phyloP scores from a whole-genome alignment of 1,284 basidiomycete genomes.

The Tylopilus sp. region DNA sequence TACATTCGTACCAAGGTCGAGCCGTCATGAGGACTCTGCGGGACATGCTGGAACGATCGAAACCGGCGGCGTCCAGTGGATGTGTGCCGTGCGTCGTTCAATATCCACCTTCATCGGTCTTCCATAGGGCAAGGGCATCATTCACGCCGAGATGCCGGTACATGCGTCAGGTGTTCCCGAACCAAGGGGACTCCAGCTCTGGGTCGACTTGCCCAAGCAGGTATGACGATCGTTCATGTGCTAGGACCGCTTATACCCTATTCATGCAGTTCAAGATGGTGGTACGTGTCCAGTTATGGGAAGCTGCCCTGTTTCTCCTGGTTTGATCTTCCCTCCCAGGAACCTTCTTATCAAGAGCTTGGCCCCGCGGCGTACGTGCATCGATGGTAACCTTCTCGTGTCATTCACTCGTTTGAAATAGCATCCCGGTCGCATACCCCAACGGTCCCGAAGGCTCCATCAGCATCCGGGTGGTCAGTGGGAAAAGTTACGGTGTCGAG shows the following conservation, averaged over 20 bases:
- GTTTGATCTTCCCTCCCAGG: constrained; percentile 35
- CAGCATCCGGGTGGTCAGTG: constrained; percentile 84
- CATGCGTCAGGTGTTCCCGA: constrained; percentile 65
- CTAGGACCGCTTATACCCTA: constrained; percentile 21
- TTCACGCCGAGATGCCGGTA: constrained; percentile 91
- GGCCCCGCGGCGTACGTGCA: constrained; percentile 52
- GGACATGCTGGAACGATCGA: constrained; percentile 84
- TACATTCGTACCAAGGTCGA: constrained; percentile 43
- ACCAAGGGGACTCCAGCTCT: constrained; percentile 84
- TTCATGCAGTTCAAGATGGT: constrained; percentile 75
- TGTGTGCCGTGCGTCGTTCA: constrained; percentile 71
- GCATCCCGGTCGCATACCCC: constrained; percentile 74
- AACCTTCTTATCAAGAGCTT: constrained; percentile 78
- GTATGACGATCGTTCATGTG: constrained; percentile 30
- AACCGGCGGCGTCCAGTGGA: constrained; percentile 91
- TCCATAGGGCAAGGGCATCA: constrained; percentile 52
- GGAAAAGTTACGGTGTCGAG: constrained; percentile 80
- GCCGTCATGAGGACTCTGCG: constrained; percentile 88
- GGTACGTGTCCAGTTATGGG: constrained; percentile 39
- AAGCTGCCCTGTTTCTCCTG: neutral
- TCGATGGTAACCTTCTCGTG: constrained; percentile 1
- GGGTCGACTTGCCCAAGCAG: constrained; percentile 89
- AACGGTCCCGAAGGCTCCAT: constrained; percentile 69
- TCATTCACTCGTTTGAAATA: constrained; percentile 30
- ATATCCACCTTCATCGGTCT: constrained; percentile 1